Conservation (phyloP, 2,329 filamentous ascomycete species). For the Colletotrichum melonis region DNA sequence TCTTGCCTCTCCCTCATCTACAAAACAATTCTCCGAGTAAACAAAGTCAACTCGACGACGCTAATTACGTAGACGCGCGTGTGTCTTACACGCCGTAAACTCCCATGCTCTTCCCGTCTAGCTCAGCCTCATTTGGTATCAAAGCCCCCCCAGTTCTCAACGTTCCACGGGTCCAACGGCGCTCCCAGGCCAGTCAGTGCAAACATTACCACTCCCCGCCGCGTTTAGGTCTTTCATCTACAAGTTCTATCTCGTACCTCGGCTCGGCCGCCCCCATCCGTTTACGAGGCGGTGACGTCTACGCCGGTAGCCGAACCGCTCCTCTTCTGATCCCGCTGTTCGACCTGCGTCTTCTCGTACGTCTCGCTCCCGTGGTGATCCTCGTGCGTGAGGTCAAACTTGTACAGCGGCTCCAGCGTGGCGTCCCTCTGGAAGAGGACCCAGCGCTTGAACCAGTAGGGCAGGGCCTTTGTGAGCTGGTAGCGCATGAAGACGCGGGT, state of each 20-base stretch:
- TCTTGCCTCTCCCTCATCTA: background rate
- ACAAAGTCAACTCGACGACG: background rate
- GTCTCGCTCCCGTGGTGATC: slow-evolving; percentile 43
- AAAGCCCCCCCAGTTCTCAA: background rate
- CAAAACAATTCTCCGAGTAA: background rate
- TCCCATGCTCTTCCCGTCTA: background rate
- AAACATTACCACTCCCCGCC: background rate
- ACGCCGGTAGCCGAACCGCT: background rate
- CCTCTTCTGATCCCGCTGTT: slow-evolving; percentile 48
- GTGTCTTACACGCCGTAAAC: slow-evolving; percentile 6
- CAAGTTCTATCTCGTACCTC: no score
- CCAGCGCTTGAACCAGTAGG: slow-evolving; percentile 46
- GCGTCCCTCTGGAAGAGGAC: slow-evolving; percentile 44
- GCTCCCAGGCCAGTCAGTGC: background rate
- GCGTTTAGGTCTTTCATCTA: background rate
- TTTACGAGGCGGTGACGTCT: slow-evolving; percentile 3
- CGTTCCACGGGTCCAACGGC: background rate
- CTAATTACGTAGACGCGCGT: slow-evolving; percentile 21
- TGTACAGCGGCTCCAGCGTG: slow-evolving; percentile 55
- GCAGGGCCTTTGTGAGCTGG: slow-evolving; percentile 46
- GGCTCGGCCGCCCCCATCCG: no score
- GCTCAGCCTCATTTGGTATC: background rate
- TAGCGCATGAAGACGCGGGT: slow-evolving; percentile 46
- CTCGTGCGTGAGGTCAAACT: slow-evolving; percentile 47
- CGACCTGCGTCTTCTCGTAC: slow-evolving; percentile 52